Evolutionary conservation across 2,329 filamentous ascomycete genomes (phyloP).

Genomic region (Penicillium aurantiogriseum): DNA sequence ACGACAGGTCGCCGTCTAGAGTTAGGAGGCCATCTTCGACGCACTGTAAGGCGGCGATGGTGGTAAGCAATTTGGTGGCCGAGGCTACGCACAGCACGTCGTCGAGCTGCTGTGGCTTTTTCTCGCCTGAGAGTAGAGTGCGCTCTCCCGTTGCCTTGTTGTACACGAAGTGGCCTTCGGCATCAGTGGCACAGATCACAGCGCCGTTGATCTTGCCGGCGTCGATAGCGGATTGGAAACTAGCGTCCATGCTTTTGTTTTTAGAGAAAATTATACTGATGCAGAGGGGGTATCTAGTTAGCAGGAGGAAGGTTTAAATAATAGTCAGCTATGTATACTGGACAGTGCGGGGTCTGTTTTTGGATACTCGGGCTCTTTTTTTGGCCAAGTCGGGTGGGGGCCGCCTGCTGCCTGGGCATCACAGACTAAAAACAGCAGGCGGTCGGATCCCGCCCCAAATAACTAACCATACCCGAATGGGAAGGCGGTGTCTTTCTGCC

Average conservation of each 20-base stretch:
- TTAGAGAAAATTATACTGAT: not conserved
- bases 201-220: constrained; percentile 47
- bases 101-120: constrained; percentile 34
- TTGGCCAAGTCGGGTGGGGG: too few relatives aligned
- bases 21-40: constrained; percentile 53
- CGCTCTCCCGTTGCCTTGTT: constrained; percentile 43
- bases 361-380: too few relatives aligned
- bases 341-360: too few relatives aligned
- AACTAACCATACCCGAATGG: too few relatives aligned
- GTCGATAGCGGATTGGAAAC: constrained; percentile 44
- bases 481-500: not conserved
- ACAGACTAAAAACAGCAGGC: too few relatives aligned
- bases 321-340: not conserved
- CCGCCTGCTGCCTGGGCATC: too few relatives aligned
- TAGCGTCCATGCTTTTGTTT: constrained; percentile 36
- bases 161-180: constrained; percentile 42
- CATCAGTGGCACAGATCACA: constrained; percentile 44
- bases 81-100: constrained; percentile 25
- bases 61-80: constrained; percentile 50
- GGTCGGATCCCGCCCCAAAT: too few relatives aligned
- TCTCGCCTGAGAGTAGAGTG: constrained; percentile 44
- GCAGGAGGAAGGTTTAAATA: not conserved
- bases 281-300: not conserved
- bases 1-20: constrained; percentile 48
- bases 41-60: constrained; percentile 55